Evolutionary conservation across 441 rosid species (phyloP).

Genomic region (Omphalea diandra): DNA sequence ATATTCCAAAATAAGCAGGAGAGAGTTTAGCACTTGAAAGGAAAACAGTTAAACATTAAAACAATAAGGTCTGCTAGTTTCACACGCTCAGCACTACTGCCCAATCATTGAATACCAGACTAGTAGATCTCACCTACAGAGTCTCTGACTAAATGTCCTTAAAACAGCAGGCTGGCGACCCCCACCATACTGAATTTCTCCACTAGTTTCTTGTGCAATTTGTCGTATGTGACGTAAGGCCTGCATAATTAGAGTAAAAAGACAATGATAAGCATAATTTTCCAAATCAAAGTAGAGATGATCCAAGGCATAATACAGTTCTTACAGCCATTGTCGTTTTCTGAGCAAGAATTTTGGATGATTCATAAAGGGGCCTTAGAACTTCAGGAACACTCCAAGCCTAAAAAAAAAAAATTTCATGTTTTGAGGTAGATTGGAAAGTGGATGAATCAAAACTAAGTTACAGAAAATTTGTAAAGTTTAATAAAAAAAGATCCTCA

Average conservation of each 20-base stretch:
- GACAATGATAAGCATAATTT: conserved; percentile 2
- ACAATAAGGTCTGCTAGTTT: background rate
- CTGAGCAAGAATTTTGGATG: conserved; percentile 91
- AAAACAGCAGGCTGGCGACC: conserved; percentile 95
- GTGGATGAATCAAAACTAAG: conserved; percentile 1
- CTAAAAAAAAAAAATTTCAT: conserved; percentile 38
- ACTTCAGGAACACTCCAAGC: conserved; percentile 97
- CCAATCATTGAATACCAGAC: background rate
- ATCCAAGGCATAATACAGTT: background rate
- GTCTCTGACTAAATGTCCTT: conserved; percentile 90
- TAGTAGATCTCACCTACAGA: conserved; percentile 55
- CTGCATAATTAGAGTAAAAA: conserved; percentile 32
- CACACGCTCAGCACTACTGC: background rate
- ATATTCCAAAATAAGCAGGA: background rate
- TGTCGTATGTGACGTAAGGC: conserved; percentile 81
- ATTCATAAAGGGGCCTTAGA: conserved; percentile 88
- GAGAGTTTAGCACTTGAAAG: background rate
- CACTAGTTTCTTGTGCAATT: conserved; percentile 93
- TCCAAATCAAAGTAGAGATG: background rate
- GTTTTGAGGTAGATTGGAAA: background rate
- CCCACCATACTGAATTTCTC: conserved; percentile 81
- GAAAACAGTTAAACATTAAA: background rate
- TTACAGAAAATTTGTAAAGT: background rate
- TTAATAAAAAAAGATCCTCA: conserved; percentile 34
- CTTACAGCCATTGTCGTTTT: conserved; percentile 87